Evolutionary conservation across 140 eudicot genomes (phyloP), one percentile per base, ranked within the genome.

Genomic region (Senecio squalidus): DNA sequence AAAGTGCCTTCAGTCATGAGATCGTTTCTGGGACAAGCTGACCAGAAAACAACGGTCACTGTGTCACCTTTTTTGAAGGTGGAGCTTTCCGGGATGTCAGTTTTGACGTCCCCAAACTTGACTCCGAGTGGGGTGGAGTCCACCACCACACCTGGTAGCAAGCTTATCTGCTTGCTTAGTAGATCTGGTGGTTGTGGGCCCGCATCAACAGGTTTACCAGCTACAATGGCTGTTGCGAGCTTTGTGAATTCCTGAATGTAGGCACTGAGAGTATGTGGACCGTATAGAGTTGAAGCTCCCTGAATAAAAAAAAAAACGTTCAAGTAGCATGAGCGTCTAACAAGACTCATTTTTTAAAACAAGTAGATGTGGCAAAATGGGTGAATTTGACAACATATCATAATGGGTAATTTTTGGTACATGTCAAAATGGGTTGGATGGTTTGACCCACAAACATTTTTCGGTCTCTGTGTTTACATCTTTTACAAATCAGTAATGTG

Each of bases 1-100:
- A 87, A 92, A 16, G 99, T 92, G 23, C 99, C 99, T 80, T 92
- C 99, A 0, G 99, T 92, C 99, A 92, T 79, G 78, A 92, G 96
- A 62, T 92, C 99, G 30, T 92, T 92, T 58, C 99, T 64, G 4
- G 99, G 99, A 66, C 96, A 87, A 1, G 95, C 96, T 55, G 99
- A 84, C 84, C 84, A 79, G 76, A 92, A 92, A 55, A 67, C 76
- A 10, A 80, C 90, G 6, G 68, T 74, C 65, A 82, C 96, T 34
- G 46, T 73, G 65, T 76, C 89, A 3, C 95, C 93, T 71, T 79
- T 82, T 43, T 77, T 88, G 53, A 81, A 92, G 62, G 93, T 82
- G 47, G 95, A 71, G 67, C 82, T 88, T 6, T 58, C 57, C 9
- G 95, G 87, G 23, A 92, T 71, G 38, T 92, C 87, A 1, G 61